A percentile compares a stretch with the other conserved stretches of the same genome.
phyloP scores from a whole-genome alignment of 106 monocot genomes.

The Vanilla planifolia region DNA sequence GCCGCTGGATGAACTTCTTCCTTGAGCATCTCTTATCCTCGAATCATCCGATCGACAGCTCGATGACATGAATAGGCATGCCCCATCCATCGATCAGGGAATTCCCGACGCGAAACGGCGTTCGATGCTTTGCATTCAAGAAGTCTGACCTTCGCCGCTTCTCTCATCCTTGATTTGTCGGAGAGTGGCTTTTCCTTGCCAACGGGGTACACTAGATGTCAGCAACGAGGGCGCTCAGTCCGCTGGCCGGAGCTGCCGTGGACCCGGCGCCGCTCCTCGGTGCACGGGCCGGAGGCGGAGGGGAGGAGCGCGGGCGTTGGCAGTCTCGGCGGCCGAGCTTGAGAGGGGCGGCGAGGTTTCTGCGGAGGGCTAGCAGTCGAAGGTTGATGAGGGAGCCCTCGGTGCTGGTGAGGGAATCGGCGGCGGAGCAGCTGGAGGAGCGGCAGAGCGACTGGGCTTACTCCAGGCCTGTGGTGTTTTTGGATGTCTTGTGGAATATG shows the following conservation, averaged over 20 bases:
- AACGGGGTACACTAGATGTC: too few species aligned
- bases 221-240: slow-evolving; percentile 8
- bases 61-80: too few species aligned
- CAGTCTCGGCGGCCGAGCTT: slow-evolving; percentile 13
- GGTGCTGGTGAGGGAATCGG: slow-evolving; percentile 47
- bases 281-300: background rate
- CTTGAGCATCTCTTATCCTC: too few species aligned
- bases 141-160: too few species aligned
- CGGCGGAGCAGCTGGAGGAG: slow-evolving; percentile 51
- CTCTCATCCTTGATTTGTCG: too few species aligned
- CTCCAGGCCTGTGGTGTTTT: slow-evolving; percentile 43
- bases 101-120: too few species aligned
- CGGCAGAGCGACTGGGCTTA: slow-evolving; percentile 56
- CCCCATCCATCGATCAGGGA: too few species aligned
- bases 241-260: background rate
- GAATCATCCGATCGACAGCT: too few species aligned
- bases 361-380: slow-evolving; percentile 42
- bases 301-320: background rate
- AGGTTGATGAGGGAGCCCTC: slow-evolving; percentile 59
- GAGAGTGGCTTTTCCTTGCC: too few species aligned
- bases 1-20: too few species aligned
- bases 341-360: slow-evolving; percentile 44
- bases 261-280: slow-evolving; percentile 5
- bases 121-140: too few species aligned
- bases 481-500: slow-evolving; percentile 64